These are phyloP conservation scores for Termitomyces sp. DNA, from an alignment of 768 basidiomycete genomes.

Conservation along the genomic window DNA sequence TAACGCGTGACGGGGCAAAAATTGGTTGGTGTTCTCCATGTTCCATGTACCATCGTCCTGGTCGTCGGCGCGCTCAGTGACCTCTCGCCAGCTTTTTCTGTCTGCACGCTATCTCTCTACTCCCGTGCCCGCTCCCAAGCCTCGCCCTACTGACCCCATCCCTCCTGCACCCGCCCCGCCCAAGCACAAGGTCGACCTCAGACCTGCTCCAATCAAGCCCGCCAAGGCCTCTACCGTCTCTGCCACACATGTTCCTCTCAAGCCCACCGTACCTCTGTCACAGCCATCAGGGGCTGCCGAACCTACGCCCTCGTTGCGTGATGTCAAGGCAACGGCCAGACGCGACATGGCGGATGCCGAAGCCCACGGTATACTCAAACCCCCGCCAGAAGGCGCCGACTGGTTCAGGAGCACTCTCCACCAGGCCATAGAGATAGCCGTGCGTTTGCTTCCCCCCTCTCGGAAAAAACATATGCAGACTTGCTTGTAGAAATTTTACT, in stretches of 20 bases:
- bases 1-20: conserved; percentile 15
- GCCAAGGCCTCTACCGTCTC: conserved; percentile 20
- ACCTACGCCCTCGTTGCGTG: conserved; percentile 18
- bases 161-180: conserved; percentile 19
- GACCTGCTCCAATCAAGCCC: conserved; percentile 56
- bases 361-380: conserved; percentile 60
- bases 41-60: conserved; percentile 9
- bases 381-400: conserved; percentile 59
- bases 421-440: conserved; percentile 41
- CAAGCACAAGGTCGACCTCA: conserved; percentile 52
- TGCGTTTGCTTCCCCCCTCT: conserved; percentile 17
- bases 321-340: conserved; percentile 46
- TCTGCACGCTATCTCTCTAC: conserved; percentile 13
- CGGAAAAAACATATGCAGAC: neutral
- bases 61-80: conserved; percentile 7
- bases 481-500: conserved; percentile 75
- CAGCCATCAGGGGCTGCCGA: conserved; percentile 4
- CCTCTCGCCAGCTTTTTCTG: conserved; percentile 2
- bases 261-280: conserved; percentile 24
- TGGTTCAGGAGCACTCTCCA: conserved; percentile 46
- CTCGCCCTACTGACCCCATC: conserved; percentile 2
- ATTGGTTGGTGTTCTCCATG: conserved; percentile 8
- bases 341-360: conserved; percentile 63
- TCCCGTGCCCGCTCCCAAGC: conserved; percentile 17
- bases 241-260: conserved; percentile 20